Percentiles rank a stretch among this genome's conserved stretches.
Evolutionary conservation across 2,329 filamentous ascomycete species (phyloP).

Genomic region (Cercospora zeina): DNA sequence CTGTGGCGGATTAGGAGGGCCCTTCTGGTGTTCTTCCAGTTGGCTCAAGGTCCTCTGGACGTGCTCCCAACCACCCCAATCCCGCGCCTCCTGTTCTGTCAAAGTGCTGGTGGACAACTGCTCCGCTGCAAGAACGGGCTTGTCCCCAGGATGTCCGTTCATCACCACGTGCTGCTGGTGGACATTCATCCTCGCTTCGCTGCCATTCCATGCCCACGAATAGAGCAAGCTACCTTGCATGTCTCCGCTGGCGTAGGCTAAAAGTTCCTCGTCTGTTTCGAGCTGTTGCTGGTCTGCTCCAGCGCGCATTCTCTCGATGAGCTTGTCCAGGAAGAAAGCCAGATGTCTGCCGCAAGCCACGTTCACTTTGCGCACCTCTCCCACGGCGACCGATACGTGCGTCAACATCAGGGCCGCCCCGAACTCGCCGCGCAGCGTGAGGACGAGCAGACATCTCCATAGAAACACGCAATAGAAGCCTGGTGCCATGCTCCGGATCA

Average conservation of each 20-base stretch:
- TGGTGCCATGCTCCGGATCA: conserved; percentile 67
- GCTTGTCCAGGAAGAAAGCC: conserved; percentile 71
- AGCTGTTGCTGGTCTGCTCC: conserved; percentile 45
- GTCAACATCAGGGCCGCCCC: conserved; percentile 72
- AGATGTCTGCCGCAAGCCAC: conserved; percentile 77
- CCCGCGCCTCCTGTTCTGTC: conserved; percentile 45
- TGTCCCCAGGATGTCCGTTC: conserved; percentile 26
- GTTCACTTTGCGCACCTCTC: conserved; percentile 70
- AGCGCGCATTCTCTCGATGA: conserved; percentile 59
- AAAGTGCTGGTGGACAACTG: conserved; percentile 31
- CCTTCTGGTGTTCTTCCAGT: conserved; percentile 53
- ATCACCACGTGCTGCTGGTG: conserved; percentile 24
- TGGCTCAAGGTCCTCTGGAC: conserved; percentile 65
- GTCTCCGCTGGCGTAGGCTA: conserved; percentile 84
- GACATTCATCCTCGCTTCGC: conserved; percentile 45
- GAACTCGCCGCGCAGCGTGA: conserved; percentile 73
- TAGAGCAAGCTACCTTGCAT: conserved; percentile 75
- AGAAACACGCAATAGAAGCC: conserved; percentile 78
- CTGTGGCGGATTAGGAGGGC: conserved; percentile 21
- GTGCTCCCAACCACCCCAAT: conserved; percentile 80
- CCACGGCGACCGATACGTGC: conserved; percentile 69
- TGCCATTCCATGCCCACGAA: conserved; percentile 74
- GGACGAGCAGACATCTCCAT: conserved; percentile 80
- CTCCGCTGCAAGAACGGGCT: conserved; percentile 25
- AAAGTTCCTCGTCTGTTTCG: conserved; percentile 77